These are phyloP conservation scores for Salix caprea DNA, from an alignment of 345 rosid species.

Conservation along the genomic window DNA sequence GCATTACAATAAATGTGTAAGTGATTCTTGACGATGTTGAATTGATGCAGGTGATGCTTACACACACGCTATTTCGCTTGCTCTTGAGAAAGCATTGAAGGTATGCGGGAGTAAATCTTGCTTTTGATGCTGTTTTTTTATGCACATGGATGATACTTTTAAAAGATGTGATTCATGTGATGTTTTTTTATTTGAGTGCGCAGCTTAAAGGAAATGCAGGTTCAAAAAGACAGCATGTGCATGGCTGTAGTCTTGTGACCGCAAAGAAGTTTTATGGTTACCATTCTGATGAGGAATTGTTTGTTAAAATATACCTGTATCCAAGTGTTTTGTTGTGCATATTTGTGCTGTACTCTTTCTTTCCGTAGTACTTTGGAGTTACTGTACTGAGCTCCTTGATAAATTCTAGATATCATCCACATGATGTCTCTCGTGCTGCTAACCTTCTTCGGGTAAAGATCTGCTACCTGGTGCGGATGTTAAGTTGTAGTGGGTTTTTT, in stretches of 20 bases:
- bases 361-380: not conserved
- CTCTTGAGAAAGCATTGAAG: slow-evolving; percentile 81
- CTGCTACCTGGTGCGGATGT: not conserved
- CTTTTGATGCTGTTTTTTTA: not conserved
- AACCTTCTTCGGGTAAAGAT: slow-evolving; percentile 56
- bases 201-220: slow-evolving; percentile 69
- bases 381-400: slow-evolving; percentile 40
- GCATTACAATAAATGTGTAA: not conserved
- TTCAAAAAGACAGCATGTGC: slow-evolving; percentile 76
- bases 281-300: slow-evolving; percentile 75
- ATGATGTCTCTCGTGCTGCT: slow-evolving; percentile 73
- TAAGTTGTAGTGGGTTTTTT: not conserved
- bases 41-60: slow-evolving; percentile 47
- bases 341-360: slow-evolving; percentile 3
- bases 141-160: not conserved
- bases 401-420: slow-evolving; percentile 61
- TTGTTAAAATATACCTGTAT: slow-evolving; percentile 89
- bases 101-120: slow-evolving; percentile 29
- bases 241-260: slow-evolving; percentile 73
- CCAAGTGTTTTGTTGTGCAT: slow-evolving; percentile 32
- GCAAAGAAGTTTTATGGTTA: slow-evolving; percentile 89
- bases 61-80: slow-evolving; percentile 46
- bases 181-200: slow-evolving; percentile 20
- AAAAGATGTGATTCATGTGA: slow-evolving; percentile 8
- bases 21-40: slow-evolving; percentile 14